A percentile compares a stretch with the other conserved stretches of the same genome.
These are phyloP conservation scores for Geopyxis carbonaria DNA, from an alignment of 495 filamentous ascomycete genomes.

Conservation along the genomic window DNA sequence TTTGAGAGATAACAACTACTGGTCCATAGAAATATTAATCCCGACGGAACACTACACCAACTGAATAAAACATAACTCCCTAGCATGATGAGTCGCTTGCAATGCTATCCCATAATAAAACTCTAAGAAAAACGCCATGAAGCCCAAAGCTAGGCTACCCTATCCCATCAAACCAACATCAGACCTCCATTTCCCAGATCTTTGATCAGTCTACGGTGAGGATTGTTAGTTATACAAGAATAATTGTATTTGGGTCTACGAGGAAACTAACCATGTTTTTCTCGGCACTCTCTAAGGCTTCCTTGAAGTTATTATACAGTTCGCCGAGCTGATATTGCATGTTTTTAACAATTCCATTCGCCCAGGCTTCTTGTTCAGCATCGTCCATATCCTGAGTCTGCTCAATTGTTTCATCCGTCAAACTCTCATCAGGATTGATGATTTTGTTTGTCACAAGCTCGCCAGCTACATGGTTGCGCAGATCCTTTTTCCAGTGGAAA, in stretches of 20 bases:
- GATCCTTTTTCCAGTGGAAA: conserved; percentile 18
- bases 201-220: too few species aligned
- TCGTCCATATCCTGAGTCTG: conserved; percentile 2
- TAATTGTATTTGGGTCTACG: background rate
- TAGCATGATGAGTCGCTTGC: too few species aligned
- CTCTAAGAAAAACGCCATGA: too few species aligned
- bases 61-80: too few species aligned
- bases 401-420: conserved; percentile 8
- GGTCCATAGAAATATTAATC: too few species aligned
- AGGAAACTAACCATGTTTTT: conserved; percentile 9
- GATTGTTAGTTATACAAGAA: background rate
- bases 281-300: conserved; percentile 8
- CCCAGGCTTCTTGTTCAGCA: conserved; percentile 8
- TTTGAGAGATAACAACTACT: too few species aligned
- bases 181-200: too few species aligned
- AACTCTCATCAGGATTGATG: conserved; percentile 7
- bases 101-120: too few species aligned
- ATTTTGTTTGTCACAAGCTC: conserved; percentile 7
- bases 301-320: conserved; percentile 11
- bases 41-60: too few species aligned
- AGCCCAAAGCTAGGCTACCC: too few species aligned
- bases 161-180: too few species aligned
- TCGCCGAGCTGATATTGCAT: conserved; percentile 7
- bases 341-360: conserved; percentile 4
- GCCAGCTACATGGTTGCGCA: conserved; percentile 9